Percentiles rank a stretch among this genome's conserved stretches.
Conservation (phyloP, 352 stramenopile genomes). For the Thalassiosira hispida region DNA sequence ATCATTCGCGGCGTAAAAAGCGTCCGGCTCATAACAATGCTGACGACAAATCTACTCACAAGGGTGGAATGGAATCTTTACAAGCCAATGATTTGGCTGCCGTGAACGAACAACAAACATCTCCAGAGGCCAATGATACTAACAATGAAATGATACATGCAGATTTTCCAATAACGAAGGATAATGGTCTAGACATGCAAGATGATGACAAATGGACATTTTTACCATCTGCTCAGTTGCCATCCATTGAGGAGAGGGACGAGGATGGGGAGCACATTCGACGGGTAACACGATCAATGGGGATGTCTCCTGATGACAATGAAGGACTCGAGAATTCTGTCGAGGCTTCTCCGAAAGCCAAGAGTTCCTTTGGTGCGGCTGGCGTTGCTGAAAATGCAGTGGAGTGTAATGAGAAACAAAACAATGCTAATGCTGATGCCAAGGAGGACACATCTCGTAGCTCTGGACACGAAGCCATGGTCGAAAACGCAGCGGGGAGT, state of each 20-base stretch:
- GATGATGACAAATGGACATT: constrained; percentile 39
- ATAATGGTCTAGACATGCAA: constrained; percentile 31
- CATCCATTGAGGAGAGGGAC: constrained; percentile 11
- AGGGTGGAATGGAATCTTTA: neutral
- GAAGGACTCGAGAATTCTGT: neutral
- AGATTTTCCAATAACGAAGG: constrained; percentile 25
- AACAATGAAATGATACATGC: constrained; percentile 13
- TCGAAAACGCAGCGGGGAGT: neutral
- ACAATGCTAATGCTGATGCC: neutral
- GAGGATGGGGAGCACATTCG: constrained; percentile 16
- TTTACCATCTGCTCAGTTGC: constrained; percentile 17
- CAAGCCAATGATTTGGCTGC: neutral
- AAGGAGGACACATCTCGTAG: no score
- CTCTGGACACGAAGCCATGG: neutral
- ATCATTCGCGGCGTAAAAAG: constrained; percentile 44
- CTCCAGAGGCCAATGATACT: neutral
- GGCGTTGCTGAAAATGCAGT: constrained; percentile 11
- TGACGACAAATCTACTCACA: neutral
- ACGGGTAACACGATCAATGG: constrained; percentile 28
- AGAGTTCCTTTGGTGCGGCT: neutral
- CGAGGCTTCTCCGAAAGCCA: neutral
- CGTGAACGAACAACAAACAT: neutral
- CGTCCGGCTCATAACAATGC: constrained; percentile 4
- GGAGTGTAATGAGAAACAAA: neutral
- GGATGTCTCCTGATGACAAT: neutral